Percentiles rank a stretch among this genome's conserved stretches.
Conservation (phyloP, 176 grass and related monocot species). For the Carex parvula region DNA sequence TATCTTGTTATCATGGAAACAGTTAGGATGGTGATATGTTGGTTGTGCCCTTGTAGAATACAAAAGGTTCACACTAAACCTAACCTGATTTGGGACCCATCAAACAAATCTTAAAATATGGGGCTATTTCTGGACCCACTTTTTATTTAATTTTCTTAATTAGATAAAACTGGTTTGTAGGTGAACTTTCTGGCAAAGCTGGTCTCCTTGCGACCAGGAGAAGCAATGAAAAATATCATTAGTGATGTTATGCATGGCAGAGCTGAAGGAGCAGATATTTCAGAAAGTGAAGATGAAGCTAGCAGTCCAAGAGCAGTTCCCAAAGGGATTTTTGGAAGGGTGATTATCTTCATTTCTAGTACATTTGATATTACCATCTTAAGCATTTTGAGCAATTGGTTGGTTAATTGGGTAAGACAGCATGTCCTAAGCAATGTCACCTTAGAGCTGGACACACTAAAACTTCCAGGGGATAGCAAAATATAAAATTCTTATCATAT, state of each 20-base stretch:
- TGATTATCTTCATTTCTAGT: slow-evolving; percentile 31
- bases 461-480: background rate
- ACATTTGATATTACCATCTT: background rate
- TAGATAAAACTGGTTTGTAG: slow-evolving; percentile 27
- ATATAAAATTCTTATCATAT: background rate
- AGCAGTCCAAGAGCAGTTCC: slow-evolving; percentile 29
- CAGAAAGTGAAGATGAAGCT: slow-evolving; percentile 22
- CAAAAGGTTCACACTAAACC: background rate
- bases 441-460: background rate
- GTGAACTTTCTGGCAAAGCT: slow-evolving; percentile 94
- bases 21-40: background rate
- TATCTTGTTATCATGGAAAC: background rate
- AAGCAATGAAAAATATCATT: slow-evolving; percentile 57
- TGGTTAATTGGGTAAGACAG: background rate
- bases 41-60: background rate
- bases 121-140: background rate
- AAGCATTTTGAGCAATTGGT: slow-evolving; percentile 2
- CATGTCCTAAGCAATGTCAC: background rate
- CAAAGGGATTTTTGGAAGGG: slow-evolving; percentile 64
- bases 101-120: background rate
- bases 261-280: slow-evolving; percentile 68
- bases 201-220: slow-evolving; percentile 74
- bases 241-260: slow-evolving; percentile 77
- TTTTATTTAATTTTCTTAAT: background rate
- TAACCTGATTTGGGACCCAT: background rate